phyloP scores from a whole-genome alignment of 345 rosid genomes.

The Aethionema arabicum region DNA sequence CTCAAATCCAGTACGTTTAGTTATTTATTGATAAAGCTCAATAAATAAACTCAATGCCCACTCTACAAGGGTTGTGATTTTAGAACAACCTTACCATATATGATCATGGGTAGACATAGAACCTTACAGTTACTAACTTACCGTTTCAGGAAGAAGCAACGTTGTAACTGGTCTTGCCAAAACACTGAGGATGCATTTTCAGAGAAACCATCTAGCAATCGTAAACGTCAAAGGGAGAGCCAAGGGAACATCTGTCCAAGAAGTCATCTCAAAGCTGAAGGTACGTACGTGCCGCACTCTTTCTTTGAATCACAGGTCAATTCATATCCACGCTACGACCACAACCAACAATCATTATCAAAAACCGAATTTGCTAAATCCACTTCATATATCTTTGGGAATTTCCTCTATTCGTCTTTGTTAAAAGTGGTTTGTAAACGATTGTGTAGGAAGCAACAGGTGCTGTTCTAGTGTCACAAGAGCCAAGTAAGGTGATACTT shows the following conservation, averaged over 20 bases:
- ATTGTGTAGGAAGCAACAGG: conserved; percentile 78
- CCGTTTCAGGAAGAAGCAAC: conserved; percentile 68
- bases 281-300: conserved; percentile 40
- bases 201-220: conserved; percentile 78
- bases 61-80: not conserved
- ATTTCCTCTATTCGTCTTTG: not conserved
- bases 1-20: not conserved
- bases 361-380: too few relatives aligned
- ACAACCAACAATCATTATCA: conserved; percentile 2
- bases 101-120: not conserved
- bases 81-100: too few relatives aligned
- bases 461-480: conserved; percentile 76
- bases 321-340: conserved; percentile 3
- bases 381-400: not conserved
- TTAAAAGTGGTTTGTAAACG: conserved; percentile 5
- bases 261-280: conserved; percentile 79
- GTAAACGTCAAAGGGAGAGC: conserved; percentile 94
- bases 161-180: conserved; percentile 75
- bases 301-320: too few relatives aligned
- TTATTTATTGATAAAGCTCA: not conserved
- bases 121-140: not conserved
- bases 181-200: conserved; percentile 66
- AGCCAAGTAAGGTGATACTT: conserved; percentile 85
- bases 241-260: conserved; percentile 88
- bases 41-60: not conserved